Base-by-base conservation (phyloP, 2,329 filamentous ascomycete species). In the Plectosphaerella cucumerina region DNA sequence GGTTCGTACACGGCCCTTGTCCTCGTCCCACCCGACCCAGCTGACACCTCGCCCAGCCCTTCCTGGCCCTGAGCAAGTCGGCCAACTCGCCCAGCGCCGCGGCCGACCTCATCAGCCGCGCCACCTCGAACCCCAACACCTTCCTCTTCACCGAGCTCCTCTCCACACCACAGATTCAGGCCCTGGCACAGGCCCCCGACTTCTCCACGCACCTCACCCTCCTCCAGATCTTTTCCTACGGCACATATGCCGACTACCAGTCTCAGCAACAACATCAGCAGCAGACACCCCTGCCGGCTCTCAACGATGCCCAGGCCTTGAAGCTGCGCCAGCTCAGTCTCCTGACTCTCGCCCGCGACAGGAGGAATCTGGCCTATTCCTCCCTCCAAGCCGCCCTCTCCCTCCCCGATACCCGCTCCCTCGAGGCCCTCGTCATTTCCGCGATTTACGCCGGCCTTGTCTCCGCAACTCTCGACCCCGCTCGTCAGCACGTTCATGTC, bases 131-230 rank as follows among this genome's bases (percentile, higher is more conserved):
- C 50, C 84, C 89, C 23, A 89, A 91, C 69, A 96, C 92, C 58
- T 99, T 87, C 69, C 81, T 97, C 71, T 99, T 99, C 74, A 84
- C 89, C 59, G 93, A 97, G 72, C 85, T 99, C n/a, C 84, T 99
- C 35, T 80, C 88, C 60, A 84, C 85, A 1, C 84, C 89, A 0
- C 84, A 90, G 60, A 85, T 97, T 58, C 88, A 94, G 69, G 78
- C 82, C 12, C 84, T 97, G 43, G 75, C 76, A 37, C 66, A 82
- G 37, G 67, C 67, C 9, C 65, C 77, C 34, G 87, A 95, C 46
- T 82, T 86, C 61, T 72, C 77, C 2, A 59, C 73, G 4, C 72
- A 90, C 69, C 77, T 94, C 47, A 81, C 75, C 2, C 79, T 96
- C 14, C 85, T 99, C 43, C 81, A 92, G 69, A 86, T 95, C 62